Conservation (phyloP, 2,329 filamentous ascomycete genomes). For the Pseudohalonectria lignicola region DNA sequence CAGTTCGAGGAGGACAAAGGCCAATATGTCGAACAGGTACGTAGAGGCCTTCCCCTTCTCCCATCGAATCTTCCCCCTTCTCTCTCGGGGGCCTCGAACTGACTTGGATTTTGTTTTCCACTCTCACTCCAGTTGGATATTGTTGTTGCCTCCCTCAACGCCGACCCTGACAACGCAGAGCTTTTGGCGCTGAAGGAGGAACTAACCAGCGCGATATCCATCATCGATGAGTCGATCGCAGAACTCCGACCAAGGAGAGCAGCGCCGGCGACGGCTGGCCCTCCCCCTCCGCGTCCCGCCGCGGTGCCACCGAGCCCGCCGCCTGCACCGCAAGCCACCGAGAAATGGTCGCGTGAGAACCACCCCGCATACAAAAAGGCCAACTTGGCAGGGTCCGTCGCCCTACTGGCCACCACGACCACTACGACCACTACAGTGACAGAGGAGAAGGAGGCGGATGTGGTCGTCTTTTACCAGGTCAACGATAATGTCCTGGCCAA, state of each 20-base stretch:
- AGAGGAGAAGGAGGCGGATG: constrained; percentile 43
- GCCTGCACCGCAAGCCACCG: constrained; percentile 36
- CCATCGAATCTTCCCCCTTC: too few relatives aligned
- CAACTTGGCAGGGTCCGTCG: constrained; percentile 20
- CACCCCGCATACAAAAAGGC: constrained; percentile 64
- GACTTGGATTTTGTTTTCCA: too few relatives aligned
- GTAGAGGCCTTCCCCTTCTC: too few relatives aligned
- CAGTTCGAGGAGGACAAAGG: constrained; percentile 39
- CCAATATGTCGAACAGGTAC: constrained; percentile 47
- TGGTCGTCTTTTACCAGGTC: constrained; percentile 66
- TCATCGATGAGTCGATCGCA: constrained; percentile 70
- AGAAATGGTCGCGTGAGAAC: constrained; percentile 73
- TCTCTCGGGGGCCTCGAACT: too few relatives aligned
- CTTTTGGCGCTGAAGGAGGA: constrained; percentile 68
- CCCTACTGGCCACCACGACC: constrained; percentile 7
- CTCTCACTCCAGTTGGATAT: constrained; percentile 57
- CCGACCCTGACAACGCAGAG: constrained; percentile 71
- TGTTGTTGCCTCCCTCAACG: constrained; percentile 62
- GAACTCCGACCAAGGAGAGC: constrained; percentile 56
- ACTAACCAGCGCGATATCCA: constrained; percentile 69
- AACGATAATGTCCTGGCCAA: constrained; percentile 87
- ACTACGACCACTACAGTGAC: too few relatives aligned
- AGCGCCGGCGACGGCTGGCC: too few relatives aligned
- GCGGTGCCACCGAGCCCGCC: constrained; percentile 24
- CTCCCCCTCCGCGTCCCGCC: constrained; percentile 12